These are phyloP conservation scores for Fraxinus quadrangulata DNA, from an alignment of 257 asterid genomes.

Conservation along the genomic window DNA sequence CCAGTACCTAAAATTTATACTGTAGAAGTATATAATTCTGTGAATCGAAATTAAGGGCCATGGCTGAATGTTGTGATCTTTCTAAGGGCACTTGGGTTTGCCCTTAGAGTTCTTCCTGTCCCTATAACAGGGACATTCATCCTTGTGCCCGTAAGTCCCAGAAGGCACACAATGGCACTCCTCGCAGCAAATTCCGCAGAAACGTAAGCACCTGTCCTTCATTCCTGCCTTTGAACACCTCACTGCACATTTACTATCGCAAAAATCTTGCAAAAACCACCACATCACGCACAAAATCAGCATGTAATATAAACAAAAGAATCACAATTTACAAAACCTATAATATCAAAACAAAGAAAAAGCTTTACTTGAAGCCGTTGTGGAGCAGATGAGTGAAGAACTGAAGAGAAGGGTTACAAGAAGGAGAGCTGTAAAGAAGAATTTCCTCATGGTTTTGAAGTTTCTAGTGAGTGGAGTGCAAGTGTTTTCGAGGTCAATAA, in stretches of 20 bases:
- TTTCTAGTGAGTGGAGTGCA: neutral
- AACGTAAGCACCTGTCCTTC: slow-evolving; percentile 55
- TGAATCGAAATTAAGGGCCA: too few relatives aligned
- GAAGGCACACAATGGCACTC: slow-evolving; percentile 75
- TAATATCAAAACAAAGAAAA: neutral
- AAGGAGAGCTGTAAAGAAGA: slow-evolving; percentile 26
- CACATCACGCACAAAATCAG: neutral
- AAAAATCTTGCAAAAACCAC: slow-evolving; percentile 29
- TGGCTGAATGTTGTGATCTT: neutral
- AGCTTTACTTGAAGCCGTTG: slow-evolving; percentile 46
- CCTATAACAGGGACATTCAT: slow-evolving; percentile 71
- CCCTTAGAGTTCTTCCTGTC: slow-evolving; percentile 68
- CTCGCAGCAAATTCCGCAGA: slow-evolving; percentile 61
- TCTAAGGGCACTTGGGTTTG: slow-evolving; percentile 66
- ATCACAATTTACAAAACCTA: neutral
- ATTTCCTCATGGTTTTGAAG: slow-evolving; percentile 29
- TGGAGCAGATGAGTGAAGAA: slow-evolving; percentile 40
- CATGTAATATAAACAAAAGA: neutral
- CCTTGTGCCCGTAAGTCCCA: slow-evolving; percentile 66
- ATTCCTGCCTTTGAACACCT: slow-evolving; percentile 67
- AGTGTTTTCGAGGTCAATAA: neutral
- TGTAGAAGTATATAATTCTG: neutral
- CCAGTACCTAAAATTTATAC: neutral
- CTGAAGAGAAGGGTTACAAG: slow-evolving; percentile 43
- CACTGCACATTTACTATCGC: slow-evolving; percentile 41